These are phyloP conservation scores for Exophiala dermatitidis DNA, from an alignment of 2,329 filamentous ascomycete species.

Conservation along the genomic window DNA sequence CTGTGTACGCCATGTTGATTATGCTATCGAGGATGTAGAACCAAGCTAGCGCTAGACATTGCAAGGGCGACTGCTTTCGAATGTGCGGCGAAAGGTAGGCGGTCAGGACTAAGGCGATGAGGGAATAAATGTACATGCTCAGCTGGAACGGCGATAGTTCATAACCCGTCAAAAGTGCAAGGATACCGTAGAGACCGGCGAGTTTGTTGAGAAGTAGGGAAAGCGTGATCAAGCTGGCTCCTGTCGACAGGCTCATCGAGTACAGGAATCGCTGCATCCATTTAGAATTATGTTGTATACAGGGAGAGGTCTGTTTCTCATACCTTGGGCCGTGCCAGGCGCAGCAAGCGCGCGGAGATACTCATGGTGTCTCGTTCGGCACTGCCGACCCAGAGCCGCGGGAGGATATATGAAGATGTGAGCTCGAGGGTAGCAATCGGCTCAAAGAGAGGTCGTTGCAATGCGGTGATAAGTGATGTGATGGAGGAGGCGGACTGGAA, in stretches of 20 bases:
- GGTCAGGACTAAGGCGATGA: slow-evolving; percentile 61
- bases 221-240: slow-evolving; percentile 75
- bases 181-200: slow-evolving; percentile 80
- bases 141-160: slow-evolving; percentile 75
- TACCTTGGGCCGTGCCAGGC: slow-evolving; percentile 46
- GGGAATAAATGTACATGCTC: slow-evolving; percentile 85
- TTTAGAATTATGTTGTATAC: slow-evolving; percentile 2
- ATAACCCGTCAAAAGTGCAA: slow-evolving; percentile 82
- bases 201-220: slow-evolving; percentile 86
- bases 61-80: slow-evolving; percentile 67
- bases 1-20: slow-evolving; percentile 75
- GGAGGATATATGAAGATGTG: not conserved
- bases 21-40: slow-evolving; percentile 76
- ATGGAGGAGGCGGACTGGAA: too few species aligned
- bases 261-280: slow-evolving; percentile 67
- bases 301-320: not conserved
- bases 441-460: too few species aligned
- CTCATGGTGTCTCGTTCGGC: slow-evolving; percentile 23
- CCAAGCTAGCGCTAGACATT: slow-evolving; percentile 75
- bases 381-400: too few species aligned
- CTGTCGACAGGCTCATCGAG: slow-evolving; percentile 77
- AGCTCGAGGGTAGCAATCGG: not conserved
- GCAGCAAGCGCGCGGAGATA: slow-evolving; percentile 36
- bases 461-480: too few species aligned
- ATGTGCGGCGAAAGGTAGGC: slow-evolving; percentile 71